Conservation (phyloP, 2,329 filamentous ascomycete genomes). For the Cucurbitaria berberidis region DNA sequence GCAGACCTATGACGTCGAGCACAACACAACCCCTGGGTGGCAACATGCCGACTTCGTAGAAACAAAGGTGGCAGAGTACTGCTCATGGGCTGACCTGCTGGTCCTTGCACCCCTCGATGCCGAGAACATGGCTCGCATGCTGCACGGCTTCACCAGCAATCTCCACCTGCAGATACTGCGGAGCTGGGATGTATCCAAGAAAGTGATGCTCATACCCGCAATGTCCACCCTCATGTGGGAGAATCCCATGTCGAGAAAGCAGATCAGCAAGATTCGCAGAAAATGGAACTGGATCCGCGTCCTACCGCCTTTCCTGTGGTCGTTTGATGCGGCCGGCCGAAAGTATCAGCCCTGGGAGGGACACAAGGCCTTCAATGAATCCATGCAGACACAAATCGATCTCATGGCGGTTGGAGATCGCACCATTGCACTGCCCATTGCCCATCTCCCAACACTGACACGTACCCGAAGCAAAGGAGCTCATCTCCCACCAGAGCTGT, state of each 20-base stretch:
- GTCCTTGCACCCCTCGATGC: conserved; percentile 85
- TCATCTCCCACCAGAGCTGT: conserved; percentile 79
- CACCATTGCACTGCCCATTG: conserved; percentile 53
- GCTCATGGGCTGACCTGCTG: conserved; percentile 86
- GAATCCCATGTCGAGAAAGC: conserved; percentile 85
- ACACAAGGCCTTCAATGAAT: conserved; percentile 73
- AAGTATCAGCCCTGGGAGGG: conserved; percentile 61
- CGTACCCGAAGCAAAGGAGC: conserved; percentile 47
- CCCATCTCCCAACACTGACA: conserved; percentile 41
- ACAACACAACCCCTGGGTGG: conserved; percentile 25
- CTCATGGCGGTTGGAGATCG: conserved; percentile 76
- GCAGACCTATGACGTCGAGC: conserved; percentile 37
- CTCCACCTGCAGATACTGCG: conserved; percentile 80
- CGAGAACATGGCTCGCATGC: conserved; percentile 84
- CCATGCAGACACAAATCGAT: conserved; percentile 78
- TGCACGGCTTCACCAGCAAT: conserved; percentile 81
- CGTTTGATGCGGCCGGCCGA: conserved; percentile 66
- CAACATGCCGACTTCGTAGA: conserved; percentile 43
- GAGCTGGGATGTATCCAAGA: conserved; percentile 86
- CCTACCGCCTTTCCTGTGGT: conserved; percentile 81
- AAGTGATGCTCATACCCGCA: conserved; percentile 81
- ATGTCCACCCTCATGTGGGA: conserved; percentile 93
- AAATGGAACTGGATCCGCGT: conserved; percentile 90
- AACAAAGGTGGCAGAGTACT: conserved; percentile 70
- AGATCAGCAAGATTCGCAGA: conserved; percentile 79